A percentile compares a stretch with the other conserved stretches of the same genome.
Conservation (phyloP, 129 eudicot genomes). For the Smallanthus sonchifolius region DNA sequence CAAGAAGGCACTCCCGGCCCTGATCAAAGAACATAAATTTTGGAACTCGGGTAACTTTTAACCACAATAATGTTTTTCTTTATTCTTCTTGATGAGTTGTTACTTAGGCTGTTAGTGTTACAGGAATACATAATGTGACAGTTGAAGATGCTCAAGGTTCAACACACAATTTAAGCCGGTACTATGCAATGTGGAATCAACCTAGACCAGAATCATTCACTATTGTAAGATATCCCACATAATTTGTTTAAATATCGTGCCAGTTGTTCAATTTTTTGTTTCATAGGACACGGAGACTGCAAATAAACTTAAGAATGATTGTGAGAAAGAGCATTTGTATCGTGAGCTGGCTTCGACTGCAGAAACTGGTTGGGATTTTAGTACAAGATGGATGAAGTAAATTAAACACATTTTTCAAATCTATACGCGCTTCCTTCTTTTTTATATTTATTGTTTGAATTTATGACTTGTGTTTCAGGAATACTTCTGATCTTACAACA, state of each 20-base stretch:
- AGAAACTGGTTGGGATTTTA: conserved; percentile 98
- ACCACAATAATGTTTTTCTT: neutral
- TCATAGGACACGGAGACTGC: conserved; percentile 76
- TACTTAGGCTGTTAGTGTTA: neutral
- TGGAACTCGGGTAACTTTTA: conserved; percentile 70
- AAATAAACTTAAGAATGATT: conserved; percentile 29
- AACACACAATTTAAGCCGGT: conserved; percentile 62
- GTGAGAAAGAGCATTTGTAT: conserved; percentile 56
- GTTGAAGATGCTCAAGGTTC: conserved; percentile 57
- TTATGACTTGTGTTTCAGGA: conserved; percentile 36
- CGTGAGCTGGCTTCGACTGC: conserved; percentile 89
- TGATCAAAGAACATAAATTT: conserved; percentile 64
- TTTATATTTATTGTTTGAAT: neutral
- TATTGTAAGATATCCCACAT: conserved; percentile 44
- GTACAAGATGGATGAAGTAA: conserved; percentile 98
- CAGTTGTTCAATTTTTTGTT: neutral
- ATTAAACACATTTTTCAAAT: neutral
- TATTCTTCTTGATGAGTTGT: neutral
- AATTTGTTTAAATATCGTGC: neutral
- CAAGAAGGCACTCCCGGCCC: conserved; percentile 65
- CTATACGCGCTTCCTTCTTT: neutral
- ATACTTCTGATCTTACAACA: conserved; percentile 74
- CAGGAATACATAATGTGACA: conserved; percentile 74
- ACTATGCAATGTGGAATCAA: conserved; percentile 92
- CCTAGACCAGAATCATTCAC: conserved; percentile 94